Conservation (phyloP, 2,329 filamentous ascomycete genomes). For the Diaporthe nobilis region DNA sequence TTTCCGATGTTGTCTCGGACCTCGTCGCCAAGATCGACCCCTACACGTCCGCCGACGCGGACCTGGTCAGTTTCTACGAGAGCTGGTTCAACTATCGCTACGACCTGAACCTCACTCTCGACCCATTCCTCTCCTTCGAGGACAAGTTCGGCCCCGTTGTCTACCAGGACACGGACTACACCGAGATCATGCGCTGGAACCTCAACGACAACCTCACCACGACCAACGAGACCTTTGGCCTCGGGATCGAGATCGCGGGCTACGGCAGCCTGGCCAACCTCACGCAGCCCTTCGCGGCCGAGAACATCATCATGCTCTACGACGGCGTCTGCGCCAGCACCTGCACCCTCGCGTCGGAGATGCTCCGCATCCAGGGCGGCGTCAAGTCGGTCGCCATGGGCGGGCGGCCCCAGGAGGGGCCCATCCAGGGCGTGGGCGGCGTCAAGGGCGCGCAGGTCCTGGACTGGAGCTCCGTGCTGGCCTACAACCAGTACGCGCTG, state of each 20-base stretch:
- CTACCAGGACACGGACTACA: conserved; percentile 67
- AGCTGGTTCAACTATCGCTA: conserved; percentile 65
- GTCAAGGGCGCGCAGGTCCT: conserved; percentile 64
- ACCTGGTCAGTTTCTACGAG: conserved; percentile 60
- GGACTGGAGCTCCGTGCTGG: conserved; percentile 49
- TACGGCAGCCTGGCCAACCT: conserved; percentile 63
- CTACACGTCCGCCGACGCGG: conserved; percentile 55
- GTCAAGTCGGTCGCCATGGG: conserved; percentile 69
- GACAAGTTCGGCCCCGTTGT: conserved; percentile 59
- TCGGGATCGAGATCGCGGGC: conserved; percentile 63
- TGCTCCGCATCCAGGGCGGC: conserved; percentile 65
- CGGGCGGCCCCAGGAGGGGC: conserved; percentile 60
- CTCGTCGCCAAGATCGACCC: conserved; percentile 61
- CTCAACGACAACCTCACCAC: conserved; percentile 59
- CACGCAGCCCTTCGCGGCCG: conserved; percentile 67
- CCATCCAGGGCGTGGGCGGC: conserved; percentile 68
- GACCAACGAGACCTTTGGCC: conserved; percentile 56
- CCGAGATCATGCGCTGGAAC: conserved; percentile 66
- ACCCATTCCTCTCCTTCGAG: conserved; percentile 65
- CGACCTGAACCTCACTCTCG: conserved; percentile 62
- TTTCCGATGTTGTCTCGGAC: conserved; percentile 60
- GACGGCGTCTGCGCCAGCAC: conserved; percentile 73
- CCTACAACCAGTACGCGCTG: conserved; percentile 46
- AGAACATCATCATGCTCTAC: conserved; percentile 71
- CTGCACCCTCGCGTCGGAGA: conserved; percentile 69